A percentile compares a stretch with the other conserved stretches of the same genome.
These are phyloP conservation scores for Yamadazyma phyllophila DNA, from an alignment of 805 yeast species.

Conservation along the genomic window DNA sequence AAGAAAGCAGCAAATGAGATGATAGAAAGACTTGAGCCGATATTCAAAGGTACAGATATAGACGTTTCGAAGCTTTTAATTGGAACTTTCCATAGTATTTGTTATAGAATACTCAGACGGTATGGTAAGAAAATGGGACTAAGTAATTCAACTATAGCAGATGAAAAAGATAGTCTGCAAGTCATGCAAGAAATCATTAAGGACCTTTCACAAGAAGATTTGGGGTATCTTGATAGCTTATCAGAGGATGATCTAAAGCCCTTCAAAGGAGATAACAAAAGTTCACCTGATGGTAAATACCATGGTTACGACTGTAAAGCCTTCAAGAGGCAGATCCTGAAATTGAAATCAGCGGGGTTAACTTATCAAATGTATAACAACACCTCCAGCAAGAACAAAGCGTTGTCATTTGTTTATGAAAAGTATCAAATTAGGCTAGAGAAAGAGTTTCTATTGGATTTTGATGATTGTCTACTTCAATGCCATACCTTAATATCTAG, in stretches of 20 bases:
- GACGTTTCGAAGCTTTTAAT: conserved; percentile 51
- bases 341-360: conserved; percentile 53
- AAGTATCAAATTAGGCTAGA: conserved; percentile 51
- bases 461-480: conserved; percentile 74
- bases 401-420: conserved; percentile 39
- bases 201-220: conserved; percentile 19
- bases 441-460: conserved; percentile 56
- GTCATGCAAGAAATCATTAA: conserved; percentile 43
- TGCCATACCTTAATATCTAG: conserved; percentile 49
- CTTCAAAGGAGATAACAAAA: conserved; percentile 10
- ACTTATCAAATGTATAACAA: conserved; percentile 37
- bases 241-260: conserved; percentile 14
- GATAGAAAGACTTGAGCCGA: conserved; percentile 52
- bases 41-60: conserved; percentile 36
- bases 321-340: conserved; percentile 49
- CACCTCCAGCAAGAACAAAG: conserved; percentile 11
- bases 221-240: conserved; percentile 13
- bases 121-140: conserved; percentile 54
- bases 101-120: conserved; percentile 55
- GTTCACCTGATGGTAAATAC: conserved; percentile 13
- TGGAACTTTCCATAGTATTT: conserved; percentile 90
- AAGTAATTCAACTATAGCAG: conserved; percentile 53
- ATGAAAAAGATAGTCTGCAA: conserved; percentile 57
- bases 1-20: conserved; percentile 90
- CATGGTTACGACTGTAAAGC: conserved; percentile 41